Percentiles rank a stretch among this genome's conserved stretches.
phyloP scores from a whole-genome alignment of 2,329 filamentous ascomycete species.

The Clonostachys chloroleuca region DNA sequence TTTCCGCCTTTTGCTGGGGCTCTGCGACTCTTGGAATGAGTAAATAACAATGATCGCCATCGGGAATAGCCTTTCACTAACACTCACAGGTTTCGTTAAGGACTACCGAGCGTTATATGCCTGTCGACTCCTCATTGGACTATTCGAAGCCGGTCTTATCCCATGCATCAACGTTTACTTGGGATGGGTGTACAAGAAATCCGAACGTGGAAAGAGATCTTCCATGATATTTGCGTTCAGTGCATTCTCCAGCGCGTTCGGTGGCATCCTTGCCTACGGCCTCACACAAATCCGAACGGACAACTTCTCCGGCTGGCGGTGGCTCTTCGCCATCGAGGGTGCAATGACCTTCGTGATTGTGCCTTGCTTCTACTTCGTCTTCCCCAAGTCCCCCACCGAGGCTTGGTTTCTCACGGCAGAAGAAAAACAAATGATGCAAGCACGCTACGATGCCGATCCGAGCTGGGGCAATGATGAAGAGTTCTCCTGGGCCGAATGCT shows the following conservation, averaged over 20 bases:
- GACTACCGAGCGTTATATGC: constrained; percentile 13
- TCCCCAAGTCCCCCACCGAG: constrained; percentile 15
- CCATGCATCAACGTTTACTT: constrained; percentile 11
- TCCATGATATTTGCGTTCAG: constrained; percentile 33
- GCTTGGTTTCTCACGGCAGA: constrained; percentile 15
- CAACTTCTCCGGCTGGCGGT: constrained; percentile 28
- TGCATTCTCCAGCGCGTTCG: constrained; percentile 31
- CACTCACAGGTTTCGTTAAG: constrained; percentile 6
- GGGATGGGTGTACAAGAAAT: constrained; percentile 9
- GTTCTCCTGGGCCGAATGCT: constrained; percentile 8
- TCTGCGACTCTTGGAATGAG: constrained; percentile 2
- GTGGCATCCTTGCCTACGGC: constrained; percentile 34
- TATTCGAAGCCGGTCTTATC: constrained; percentile 11
- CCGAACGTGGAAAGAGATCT: constrained; percentile 13
- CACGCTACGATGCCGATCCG: constrained; percentile 7
- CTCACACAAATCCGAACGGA: constrained; percentile 25
- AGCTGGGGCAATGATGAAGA: constrained; percentile 5
- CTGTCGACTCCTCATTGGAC: constrained; percentile 8
- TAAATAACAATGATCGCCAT: background rate
- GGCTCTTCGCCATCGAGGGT: constrained; percentile 33
- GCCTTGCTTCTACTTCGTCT: constrained; percentile 16
- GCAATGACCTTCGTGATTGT: constrained; percentile 27
- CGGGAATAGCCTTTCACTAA: background rate
- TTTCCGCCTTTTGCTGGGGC: constrained; percentile 6
- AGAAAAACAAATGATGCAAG: constrained; percentile 11